These are phyloP conservation scores for Irpex sp. DNA, from an alignment of 1,284 basidiomycete species.

Conservation along the genomic window DNA sequence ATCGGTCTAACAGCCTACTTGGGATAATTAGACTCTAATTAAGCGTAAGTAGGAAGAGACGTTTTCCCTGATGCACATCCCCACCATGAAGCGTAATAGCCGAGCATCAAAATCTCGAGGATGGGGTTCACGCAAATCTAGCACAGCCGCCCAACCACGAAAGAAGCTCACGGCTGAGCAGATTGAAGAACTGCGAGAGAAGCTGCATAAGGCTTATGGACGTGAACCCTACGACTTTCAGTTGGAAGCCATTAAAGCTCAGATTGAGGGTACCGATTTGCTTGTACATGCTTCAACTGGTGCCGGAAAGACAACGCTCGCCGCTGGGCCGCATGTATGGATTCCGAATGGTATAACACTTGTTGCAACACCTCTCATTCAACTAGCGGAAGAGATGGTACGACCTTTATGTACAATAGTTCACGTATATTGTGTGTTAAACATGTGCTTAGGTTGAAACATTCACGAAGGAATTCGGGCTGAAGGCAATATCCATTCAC, in stretches of 20 bases:
- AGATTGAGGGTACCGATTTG: conserved; percentile 23
- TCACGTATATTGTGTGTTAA: neutral
- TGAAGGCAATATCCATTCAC: conserved; percentile 32
- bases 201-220: neutral
- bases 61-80: too few species aligned
- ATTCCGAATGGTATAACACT: conserved; percentile 23
- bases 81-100: neutral
- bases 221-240: conserved; percentile 6
- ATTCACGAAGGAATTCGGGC: conserved; percentile 24
- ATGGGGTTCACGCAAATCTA: neutral
- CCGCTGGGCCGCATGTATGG: conserved; percentile 30
- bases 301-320: conserved; percentile 30
- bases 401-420: neutral
- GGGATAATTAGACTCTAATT: too few species aligned
- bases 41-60: too few species aligned
- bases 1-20: too few species aligned
- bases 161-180: neutral
- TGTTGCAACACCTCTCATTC: conserved; percentile 33
- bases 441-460: conserved; percentile 21
- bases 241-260: conserved; percentile 17
- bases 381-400: conserved; percentile 37
- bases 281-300: conserved; percentile 34
- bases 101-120: neutral
- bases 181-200: neutral
- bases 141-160: neutral